Evolutionary conservation across 2,329 filamentous ascomycete genomes (phyloP).

Genomic region (Penicillium corylophilum): DNA sequence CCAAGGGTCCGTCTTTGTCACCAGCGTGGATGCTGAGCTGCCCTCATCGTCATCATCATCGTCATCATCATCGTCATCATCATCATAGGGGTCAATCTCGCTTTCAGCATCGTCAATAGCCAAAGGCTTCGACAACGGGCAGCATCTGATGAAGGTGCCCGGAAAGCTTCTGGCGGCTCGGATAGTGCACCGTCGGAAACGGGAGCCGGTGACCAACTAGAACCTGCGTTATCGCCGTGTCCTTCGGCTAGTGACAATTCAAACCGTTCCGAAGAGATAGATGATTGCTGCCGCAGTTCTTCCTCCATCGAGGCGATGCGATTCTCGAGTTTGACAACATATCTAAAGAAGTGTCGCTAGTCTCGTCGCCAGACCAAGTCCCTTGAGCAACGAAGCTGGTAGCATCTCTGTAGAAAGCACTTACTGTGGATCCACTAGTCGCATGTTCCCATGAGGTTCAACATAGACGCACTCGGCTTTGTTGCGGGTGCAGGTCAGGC

Average conservation of each 20-base stretch:
- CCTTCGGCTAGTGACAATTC: no score
- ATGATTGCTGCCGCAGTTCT: slow-evolving; percentile 3
- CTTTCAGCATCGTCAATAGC: slow-evolving; percentile 8
- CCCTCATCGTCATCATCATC: slow-evolving; percentile 1
- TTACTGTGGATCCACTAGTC: slow-evolving; percentile 15
- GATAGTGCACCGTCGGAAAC: slow-evolving; percentile 1
- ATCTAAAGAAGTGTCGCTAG: not conserved
- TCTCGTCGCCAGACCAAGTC: not conserved
- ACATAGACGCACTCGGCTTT: slow-evolving; percentile 15
- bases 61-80: slow-evolving; percentile 5
- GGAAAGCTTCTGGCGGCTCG: not conserved
- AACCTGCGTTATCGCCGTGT: not conserved
- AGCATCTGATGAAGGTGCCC: not conserved
- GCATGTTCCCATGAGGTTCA: slow-evolving; percentile 11
- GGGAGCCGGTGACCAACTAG: not conserved
- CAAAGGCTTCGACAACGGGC: slow-evolving; percentile 6
- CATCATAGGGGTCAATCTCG: not conserved
- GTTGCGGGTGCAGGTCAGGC: slow-evolving; percentile 15
- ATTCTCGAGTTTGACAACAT: slow-evolving; percentile 7
- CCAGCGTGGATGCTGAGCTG: not conserved
- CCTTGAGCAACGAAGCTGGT: not conserved
- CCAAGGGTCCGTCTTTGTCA: slow-evolving; percentile 4
- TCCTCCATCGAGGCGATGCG: slow-evolving; percentile 6
- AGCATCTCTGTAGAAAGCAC: not conserved
- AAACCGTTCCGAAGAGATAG: not conserved